These are phyloP conservation scores for Rhodofomes roseus DNA, from an alignment of 1,284 basidiomycete species.

Conservation along the genomic window DNA sequence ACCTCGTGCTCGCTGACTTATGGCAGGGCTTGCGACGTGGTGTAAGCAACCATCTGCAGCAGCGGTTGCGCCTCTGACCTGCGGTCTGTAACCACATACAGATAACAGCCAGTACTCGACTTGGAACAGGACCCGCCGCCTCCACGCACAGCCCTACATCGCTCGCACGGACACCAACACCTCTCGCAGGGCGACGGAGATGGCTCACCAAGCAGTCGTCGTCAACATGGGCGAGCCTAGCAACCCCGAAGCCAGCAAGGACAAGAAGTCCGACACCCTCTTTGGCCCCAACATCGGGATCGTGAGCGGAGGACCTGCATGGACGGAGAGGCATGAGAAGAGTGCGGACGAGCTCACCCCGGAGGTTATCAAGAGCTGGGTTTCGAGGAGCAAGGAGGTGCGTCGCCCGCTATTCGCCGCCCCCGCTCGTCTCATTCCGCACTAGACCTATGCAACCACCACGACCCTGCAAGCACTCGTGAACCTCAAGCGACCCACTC, in stretches of 20 bases:
- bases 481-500: constrained; percentile 84
- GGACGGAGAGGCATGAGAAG: constrained; percentile 44
- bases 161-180: constrained; percentile 46
- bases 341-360: constrained; percentile 66
- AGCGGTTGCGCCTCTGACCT: constrained; percentile 4
- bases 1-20: constrained; percentile 14
- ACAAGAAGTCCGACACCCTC: constrained; percentile 54
- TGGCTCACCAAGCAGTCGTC: constrained; percentile 37
- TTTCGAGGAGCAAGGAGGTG: constrained; percentile 83
- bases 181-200: constrained; percentile 42
- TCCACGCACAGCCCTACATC: constrained; percentile 46
- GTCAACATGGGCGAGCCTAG: constrained; percentile 33
- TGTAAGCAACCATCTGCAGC: constrained; percentile 21
- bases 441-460: constrained; percentile 71
- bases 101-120: constrained; percentile 48
- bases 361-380: constrained; percentile 77
- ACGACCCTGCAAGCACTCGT: constrained; percentile 90
- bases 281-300: constrained; percentile 68
- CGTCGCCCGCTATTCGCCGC: constrained; percentile 15
- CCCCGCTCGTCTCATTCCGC: not conserved
- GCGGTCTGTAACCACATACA: constrained; percentile 17
- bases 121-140: constrained; percentile 51
- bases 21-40: constrained; percentile 33
- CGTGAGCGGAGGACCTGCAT: constrained; percentile 39
- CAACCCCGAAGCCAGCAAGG: constrained; percentile 21